Evolutionary conservation across 495 filamentous ascomycete species (phyloP).

Genomic region (Talaromyces stipitatus): DNA sequence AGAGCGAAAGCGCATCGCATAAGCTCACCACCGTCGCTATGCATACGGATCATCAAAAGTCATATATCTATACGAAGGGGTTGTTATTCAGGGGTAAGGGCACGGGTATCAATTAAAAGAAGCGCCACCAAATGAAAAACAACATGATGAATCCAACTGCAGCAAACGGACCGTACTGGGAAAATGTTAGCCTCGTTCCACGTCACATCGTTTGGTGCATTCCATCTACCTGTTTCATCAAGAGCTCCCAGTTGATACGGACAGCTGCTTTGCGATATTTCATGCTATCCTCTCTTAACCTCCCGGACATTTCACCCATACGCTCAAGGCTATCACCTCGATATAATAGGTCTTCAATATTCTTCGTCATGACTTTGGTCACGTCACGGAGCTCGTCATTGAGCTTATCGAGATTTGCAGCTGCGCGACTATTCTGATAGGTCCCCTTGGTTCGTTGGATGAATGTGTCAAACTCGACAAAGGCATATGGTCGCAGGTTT

Average conservation of each 20-base stretch:
- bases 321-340: conserved; percentile 89
- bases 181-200: conserved; percentile 14
- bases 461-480: conserved; percentile 96
- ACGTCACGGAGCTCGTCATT: conserved; percentile 97
- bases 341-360: conserved; percentile 97
- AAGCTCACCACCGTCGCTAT: conserved; percentile 2
- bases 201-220: not conserved
- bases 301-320: conserved; percentile 89
- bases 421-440: conserved; percentile 88
- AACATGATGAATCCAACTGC: conserved; percentile 71
- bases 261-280: conserved; percentile 92
- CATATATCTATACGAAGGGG: conserved; percentile 3
- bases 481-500: conserved; percentile 81
- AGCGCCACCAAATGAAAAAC: conserved; percentile 84
- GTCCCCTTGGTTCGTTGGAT: conserved; percentile 88
- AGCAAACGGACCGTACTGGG: conserved; percentile 78
- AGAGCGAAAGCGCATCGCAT: not conserved
- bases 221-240: conserved; percentile 78
- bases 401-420: conserved; percentile 76
- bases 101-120: conserved; percentile 52
- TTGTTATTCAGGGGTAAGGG: not conserved
- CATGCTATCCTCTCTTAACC: conserved; percentile 83
- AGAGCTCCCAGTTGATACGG: conserved; percentile 94
- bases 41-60: conserved; percentile 24
- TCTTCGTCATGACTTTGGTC: conserved; percentile 99